Evolutionary conservation across 1,284 basidiomycete genomes (phyloP), one percentile per base, ranked within the genome.

Genomic region (Tremellales sp.): DNA sequence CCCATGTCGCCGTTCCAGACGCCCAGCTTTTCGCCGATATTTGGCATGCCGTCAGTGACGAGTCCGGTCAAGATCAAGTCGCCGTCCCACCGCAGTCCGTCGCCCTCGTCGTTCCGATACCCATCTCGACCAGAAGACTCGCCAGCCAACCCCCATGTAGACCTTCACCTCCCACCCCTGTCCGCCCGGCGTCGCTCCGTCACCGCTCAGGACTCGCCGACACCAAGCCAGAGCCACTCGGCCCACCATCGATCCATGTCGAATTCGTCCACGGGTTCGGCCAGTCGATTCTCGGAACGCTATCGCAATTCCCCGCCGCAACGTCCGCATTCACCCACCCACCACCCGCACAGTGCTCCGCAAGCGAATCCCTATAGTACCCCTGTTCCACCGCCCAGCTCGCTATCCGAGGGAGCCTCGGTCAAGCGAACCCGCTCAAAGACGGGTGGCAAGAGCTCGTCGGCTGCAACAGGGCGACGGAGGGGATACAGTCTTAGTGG

Each of bases 1-100:
- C 68, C 68, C 6, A 45, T 69, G 13, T 66, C 64, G 3, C 68
- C 68, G 2, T 71, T 67, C 40, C 54, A 61, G 43, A 71, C 67
- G 1, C 68, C 68, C 6, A 47, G 66, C 2, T 71, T 69, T 51
- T 65, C 67, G 2, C 65, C 66, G 3, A 57, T 65, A 13, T 52
- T 58, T 5, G 42, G 34, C 26, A 38, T 43, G 5, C 45, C 55
- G 5, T 43, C 43, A 26, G 10, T 24, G 24, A 49, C 43, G 25
- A 21, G 38, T 14, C 31, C 34, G 19, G 53, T 52, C 21, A 54
- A 46, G 44, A 57, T 56, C 0, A 22, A 49, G 2, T 59, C 59
- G 8, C 59, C 57, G 48, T 45, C 40, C 48, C 43, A 41, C 27
- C 34, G 36, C 4, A 44, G 37, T 8, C n/a, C 41, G 4, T 54